Percentiles rank a stretch among this genome's conserved stretches.
Conservation (phyloP, 2,329 filamentous ascomycete genomes). For the Helicocarpus griseus region DNA sequence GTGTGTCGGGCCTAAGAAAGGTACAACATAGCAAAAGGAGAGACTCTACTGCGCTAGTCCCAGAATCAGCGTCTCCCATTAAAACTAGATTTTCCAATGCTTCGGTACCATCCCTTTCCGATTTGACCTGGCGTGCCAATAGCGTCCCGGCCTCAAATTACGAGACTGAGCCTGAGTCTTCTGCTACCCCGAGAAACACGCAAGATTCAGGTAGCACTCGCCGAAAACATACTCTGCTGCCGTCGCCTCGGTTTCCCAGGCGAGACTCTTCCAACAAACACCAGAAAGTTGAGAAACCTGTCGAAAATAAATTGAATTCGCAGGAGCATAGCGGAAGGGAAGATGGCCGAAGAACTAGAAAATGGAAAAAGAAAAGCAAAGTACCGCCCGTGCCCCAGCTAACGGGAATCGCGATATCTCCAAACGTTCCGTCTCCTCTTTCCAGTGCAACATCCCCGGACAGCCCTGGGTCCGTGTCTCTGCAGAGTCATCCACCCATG, state of each 20-base stretch:
- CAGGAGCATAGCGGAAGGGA: neutral
- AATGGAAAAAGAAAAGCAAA: neutral
- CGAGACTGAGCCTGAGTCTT: slow-evolving; percentile 2
- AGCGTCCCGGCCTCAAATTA: neutral
- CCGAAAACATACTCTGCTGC: neutral
- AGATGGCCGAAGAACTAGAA: neutral
- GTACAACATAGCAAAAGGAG: slow-evolving; percentile 7
- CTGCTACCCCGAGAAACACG: neutral
- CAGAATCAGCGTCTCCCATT: neutral
- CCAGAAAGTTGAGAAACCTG: neutral
- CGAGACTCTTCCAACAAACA: neutral
- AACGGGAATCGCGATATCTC: slow-evolving; percentile 1
- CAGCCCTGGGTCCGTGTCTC: neutral
- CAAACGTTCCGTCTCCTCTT: neutral
- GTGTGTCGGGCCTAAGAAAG: slow-evolving; percentile 6
- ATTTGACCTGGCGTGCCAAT: slow-evolving; percentile 3
- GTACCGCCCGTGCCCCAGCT: neutral
- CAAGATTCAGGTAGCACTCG: neutral
- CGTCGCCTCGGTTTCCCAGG: neutral
- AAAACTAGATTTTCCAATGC: slow-evolving; percentile 3
- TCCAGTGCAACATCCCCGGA: neutral
- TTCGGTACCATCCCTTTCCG: slow-evolving; percentile 3
- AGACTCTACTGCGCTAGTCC: slow-evolving; percentile 4
- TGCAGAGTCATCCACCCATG: neutral
- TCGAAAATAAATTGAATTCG: neutral